phyloP scores from a whole-genome alignment of 306 rosid genomes.

The Sesbania bispinosa region DNA sequence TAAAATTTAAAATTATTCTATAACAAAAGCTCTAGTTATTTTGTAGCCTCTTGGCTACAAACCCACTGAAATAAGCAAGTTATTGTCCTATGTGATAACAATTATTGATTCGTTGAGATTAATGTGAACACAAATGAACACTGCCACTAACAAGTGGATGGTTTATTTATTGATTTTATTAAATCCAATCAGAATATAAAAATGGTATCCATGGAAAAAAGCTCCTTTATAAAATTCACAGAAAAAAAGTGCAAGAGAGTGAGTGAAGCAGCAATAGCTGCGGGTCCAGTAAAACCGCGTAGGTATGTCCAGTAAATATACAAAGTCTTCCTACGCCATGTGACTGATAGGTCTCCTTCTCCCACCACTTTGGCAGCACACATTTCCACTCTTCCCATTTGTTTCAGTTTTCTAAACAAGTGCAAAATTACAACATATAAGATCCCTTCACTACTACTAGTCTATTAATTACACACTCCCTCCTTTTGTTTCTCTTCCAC shows the following conservation, averaged over 20 bases:
- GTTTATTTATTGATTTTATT: neutral
- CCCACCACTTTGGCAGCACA: slow-evolving; percentile 30
- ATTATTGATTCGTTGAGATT: no score
- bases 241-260: no score
- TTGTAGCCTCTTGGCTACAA: neutral
- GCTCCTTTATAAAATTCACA: neutral
- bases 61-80: neutral
- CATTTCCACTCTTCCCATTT: slow-evolving; percentile 19
- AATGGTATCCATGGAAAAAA: neutral
- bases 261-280: neutral
- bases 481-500: no score
- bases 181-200: neutral
- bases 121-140: neutral
- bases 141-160: neutral
- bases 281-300: neutral
- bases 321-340: neutral
- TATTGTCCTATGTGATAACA: neutral
- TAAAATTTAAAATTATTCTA: no score
- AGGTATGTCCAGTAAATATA: neutral
- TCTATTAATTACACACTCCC: neutral
- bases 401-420: neutral
- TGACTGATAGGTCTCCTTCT: neutral
- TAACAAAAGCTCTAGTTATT: no score
- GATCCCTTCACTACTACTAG: neutral
- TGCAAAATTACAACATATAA: no score